Conservation (phyloP, 805 yeast species). For the Lipomyces mesembrius region DNA sequence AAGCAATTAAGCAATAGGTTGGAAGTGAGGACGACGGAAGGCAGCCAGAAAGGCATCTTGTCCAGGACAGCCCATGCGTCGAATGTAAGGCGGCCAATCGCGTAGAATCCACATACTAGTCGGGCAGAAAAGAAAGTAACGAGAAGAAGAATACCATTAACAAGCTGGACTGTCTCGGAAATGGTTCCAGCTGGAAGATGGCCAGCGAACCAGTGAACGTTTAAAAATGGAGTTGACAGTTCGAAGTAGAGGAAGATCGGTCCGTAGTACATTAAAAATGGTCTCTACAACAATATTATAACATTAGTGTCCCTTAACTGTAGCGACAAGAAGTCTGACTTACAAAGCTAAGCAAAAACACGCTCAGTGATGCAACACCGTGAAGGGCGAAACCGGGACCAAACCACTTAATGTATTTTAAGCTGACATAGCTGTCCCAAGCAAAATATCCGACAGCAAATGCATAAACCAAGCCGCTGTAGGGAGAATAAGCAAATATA, state of each 20-base stretch:
- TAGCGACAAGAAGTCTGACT: background rate
- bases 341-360: slow-evolving; percentile 61
- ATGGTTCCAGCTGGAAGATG: slow-evolving; percentile 72
- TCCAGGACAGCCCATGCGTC: slow-evolving; percentile 55
- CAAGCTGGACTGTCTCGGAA: slow-evolving; percentile 49
- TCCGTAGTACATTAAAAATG: slow-evolving; percentile 79
- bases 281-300: slow-evolving; percentile 46
- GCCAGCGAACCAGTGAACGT: slow-evolving; percentile 87
- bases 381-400: slow-evolving; percentile 84
- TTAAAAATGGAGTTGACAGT: slow-evolving; percentile 91
- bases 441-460: slow-evolving; percentile 79
- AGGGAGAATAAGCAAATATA: slow-evolving; percentile 73
- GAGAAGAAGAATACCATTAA: slow-evolving; percentile 76
- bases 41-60: slow-evolving; percentile 51
- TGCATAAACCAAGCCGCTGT: slow-evolving; percentile 72
- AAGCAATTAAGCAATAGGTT: slow-evolving; percentile 68
- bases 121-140: slow-evolving; percentile 75
- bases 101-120: slow-evolving; percentile 84
- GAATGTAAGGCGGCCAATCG: slow-evolving; percentile 58
- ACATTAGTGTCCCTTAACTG: background rate
- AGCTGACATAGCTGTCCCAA: slow-evolving; percentile 84
- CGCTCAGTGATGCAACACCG: slow-evolving; percentile 79
- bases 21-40: slow-evolving; percentile 57
- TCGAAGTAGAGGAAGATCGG: slow-evolving; percentile 86
- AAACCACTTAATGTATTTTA: slow-evolving; percentile 64